Evolutionary conservation across 768 basidiomycete species (phyloP).

Genomic region (Lentinula boryana): DNA sequence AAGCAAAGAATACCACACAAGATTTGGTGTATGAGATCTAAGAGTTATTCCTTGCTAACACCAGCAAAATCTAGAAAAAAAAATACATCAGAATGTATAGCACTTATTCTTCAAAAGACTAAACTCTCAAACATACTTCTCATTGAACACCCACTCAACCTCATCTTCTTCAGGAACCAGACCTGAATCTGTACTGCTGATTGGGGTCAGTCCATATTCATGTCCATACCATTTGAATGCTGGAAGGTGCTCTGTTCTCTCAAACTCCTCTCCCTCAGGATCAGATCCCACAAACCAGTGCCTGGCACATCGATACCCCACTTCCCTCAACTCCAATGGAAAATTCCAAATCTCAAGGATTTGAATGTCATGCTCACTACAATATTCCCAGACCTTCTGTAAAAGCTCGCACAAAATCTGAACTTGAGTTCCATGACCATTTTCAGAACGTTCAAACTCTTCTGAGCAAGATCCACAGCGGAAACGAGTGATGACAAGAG

Average conservation of each 20-base stretch:
- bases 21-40: no score
- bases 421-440: no score
- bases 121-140: constrained; percentile 28
- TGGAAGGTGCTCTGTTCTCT: constrained; percentile 34
- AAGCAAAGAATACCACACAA: no score
- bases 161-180: not conserved
- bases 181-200: no score
- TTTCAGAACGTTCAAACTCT: not conserved
- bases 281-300: constrained; percentile 16
- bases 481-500: constrained; percentile 41
- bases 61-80: constrained; percentile 31
- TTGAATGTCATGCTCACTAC: constrained; percentile 25
- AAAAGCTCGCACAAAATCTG: constrained; percentile 19
- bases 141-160: constrained; percentile 43
- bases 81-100: not conserved
- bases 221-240: constrained; percentile 44
- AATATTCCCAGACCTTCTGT: constrained; percentile 24
- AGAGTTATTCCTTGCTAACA: constrained; percentile 17
- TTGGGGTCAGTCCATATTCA: constrained; percentile 9
- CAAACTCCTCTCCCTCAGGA: constrained; percentile 19
- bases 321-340: constrained; percentile 22
- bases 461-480: constrained; percentile 9
- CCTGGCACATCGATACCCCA: constrained; percentile 10
- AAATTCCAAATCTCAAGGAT: constrained; percentile 46
- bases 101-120: not conserved